A percentile compares a stretch with the other conserved stretches of the same genome.
phyloP scores from a whole-genome alignment of 2,329 filamentous ascomycete genomes.

The Grosmannia clavigera region DNA sequence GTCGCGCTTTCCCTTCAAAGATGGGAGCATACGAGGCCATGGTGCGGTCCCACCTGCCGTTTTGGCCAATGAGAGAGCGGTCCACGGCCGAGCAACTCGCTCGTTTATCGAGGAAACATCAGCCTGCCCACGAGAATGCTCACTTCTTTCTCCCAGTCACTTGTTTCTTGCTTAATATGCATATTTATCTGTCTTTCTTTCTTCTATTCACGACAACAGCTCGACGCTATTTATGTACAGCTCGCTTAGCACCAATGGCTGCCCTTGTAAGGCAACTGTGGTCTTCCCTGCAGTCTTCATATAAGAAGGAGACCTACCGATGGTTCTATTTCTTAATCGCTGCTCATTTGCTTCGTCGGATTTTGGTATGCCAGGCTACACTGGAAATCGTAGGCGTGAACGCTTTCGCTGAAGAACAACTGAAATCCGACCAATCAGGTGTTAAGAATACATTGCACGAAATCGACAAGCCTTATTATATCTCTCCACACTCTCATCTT shows the following conservation, averaged over 20 bases:
- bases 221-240: background rate
- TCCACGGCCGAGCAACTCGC: background rate
- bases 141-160: background rate
- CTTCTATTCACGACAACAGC: background rate
- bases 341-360: too few relatives aligned
- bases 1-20: conserved; percentile 6
- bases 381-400: background rate
- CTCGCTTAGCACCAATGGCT: background rate
- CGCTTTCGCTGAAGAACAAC: background rate
- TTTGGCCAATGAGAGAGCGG: background rate
- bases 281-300: background rate
- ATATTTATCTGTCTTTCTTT: background rate
- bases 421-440: conserved; percentile 5
- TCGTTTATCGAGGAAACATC: background rate
- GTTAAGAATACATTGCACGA: conserved; percentile 2
- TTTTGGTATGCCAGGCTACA: background rate
- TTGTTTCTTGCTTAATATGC: background rate
- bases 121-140: background rate
- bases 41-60: background rate
- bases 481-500: background rate
- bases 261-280: background rate
- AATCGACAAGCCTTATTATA: background rate
- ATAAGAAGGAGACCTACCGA: background rate
- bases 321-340: too few relatives aligned
- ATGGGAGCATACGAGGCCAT: background rate